phyloP scores from a whole-genome alignment of 208 protist species.

The Trypanosoma caninum region DNA sequence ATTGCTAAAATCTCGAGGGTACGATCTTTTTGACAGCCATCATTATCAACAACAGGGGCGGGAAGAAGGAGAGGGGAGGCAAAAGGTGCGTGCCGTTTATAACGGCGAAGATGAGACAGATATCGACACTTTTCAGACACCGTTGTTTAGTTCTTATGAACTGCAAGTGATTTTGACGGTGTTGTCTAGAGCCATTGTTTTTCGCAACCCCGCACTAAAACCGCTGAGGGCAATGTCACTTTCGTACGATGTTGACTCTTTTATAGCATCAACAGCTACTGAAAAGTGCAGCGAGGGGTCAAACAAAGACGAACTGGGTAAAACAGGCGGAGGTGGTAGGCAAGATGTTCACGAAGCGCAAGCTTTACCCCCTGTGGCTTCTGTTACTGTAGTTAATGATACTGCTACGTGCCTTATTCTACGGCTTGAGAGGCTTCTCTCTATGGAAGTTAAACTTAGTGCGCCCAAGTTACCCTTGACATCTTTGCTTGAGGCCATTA shows the following conservation, averaged over 20 bases:
- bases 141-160: slow-evolving; percentile 7
- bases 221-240: background rate
- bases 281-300: background rate
- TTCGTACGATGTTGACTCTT: slow-evolving; percentile 7
- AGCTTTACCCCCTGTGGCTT: background rate
- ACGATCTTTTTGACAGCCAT: background rate
- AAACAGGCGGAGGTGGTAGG: background rate
- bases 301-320: too few species aligned
- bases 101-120: too few species aligned
- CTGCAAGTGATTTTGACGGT: slow-evolving; percentile 12
- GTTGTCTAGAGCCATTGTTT: slow-evolving; percentile 9
- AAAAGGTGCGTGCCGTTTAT: too few species aligned
- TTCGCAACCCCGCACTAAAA: background rate
- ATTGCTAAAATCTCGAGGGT: background rate
- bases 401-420: background rate
- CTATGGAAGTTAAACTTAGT: background rate
- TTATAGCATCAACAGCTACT: background rate
- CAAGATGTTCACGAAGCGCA: background rate
- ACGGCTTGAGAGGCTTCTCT: slow-evolving; percentile 13
- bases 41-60: background rate
- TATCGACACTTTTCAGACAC: background rate
- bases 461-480: slow-evolving; percentile 1
- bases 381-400: background rate
- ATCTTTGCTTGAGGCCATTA: slow-evolving; percentile 20
- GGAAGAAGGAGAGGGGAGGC: background rate